Percentiles rank a stretch among this genome's conserved stretches.
Conservation (phyloP, 1,284 basidiomycete species). For the Malassezia equina region DNA sequence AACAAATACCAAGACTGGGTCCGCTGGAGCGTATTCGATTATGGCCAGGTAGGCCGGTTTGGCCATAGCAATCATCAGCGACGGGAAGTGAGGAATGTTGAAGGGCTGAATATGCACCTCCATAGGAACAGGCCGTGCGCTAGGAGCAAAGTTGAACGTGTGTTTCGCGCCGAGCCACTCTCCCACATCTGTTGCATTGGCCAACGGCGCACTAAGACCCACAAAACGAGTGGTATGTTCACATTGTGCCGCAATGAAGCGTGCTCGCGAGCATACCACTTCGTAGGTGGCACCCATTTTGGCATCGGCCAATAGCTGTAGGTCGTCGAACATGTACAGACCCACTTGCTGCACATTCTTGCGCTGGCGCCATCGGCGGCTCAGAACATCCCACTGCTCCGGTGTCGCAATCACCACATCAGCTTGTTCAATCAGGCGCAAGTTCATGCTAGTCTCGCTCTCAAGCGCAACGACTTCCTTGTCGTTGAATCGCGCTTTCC, state of each 20-base stretch:
- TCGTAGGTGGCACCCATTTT: slow-evolving; percentile 93
- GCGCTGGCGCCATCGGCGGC: slow-evolving; percentile 85
- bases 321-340: slow-evolving; percentile 84
- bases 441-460: slow-evolving; percentile 85
- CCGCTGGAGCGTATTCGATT: slow-evolving; percentile 71
- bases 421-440: slow-evolving; percentile 65
- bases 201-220: slow-evolving; percentile 82
- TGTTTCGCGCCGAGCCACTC: slow-evolving; percentile 90
- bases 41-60: slow-evolving; percentile 94
- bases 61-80: slow-evolving; percentile 97
- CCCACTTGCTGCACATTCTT: slow-evolving; percentile 93
- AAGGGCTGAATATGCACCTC: slow-evolving; percentile 95
- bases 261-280: slow-evolving; percentile 81
- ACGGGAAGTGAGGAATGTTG: slow-evolving; percentile 91
- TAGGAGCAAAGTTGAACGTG: slow-evolving; percentile 95
- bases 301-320: slow-evolving; percentile 76
- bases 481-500: slow-evolving; percentile 80
- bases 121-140: slow-evolving; percentile 86
- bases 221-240: slow-evolving; percentile 82
- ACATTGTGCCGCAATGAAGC: slow-evolving; percentile 91
- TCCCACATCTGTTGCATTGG: slow-evolving; percentile 89
- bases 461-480: slow-evolving; percentile 88
- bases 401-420: slow-evolving; percentile 88
- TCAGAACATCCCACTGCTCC: slow-evolving; percentile 85
- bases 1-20: slow-evolving; percentile 85